A percentile compares a stretch with the other conserved stretches of the same genome.
Conservation (phyloP, 2,329 filamentous ascomycete genomes). For the Plectosphaerella sp. region DNA sequence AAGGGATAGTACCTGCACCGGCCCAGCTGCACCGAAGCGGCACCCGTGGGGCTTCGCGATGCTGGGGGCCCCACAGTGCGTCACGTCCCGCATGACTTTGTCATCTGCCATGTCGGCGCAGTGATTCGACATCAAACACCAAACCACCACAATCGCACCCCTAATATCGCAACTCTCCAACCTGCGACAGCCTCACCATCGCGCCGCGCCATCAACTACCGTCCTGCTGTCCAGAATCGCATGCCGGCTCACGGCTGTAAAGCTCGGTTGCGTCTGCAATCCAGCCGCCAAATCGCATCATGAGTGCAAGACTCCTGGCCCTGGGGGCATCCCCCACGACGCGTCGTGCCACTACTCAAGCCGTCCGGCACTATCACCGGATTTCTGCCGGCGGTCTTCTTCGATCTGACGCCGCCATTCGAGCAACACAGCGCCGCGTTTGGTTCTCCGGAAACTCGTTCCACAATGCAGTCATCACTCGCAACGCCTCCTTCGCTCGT, state of each 20-base stretch:
- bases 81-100: no score
- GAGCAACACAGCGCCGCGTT: conserved; percentile 57
- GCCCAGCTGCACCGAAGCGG: no score
- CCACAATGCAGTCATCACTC: conserved; percentile 68
- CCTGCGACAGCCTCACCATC: not conserved
- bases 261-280: not conserved
- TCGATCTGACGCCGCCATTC: conserved; percentile 58
- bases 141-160: not conserved
- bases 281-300: conserved; percentile 28
- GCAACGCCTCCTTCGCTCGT: conserved; percentile 61
- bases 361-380: conserved; percentile 61
- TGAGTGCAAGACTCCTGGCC: conserved; percentile 73
- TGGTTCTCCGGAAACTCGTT: conserved; percentile 82
- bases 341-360: conserved; percentile 52
- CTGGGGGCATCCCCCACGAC: conserved; percentile 65
- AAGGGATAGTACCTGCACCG: no score
- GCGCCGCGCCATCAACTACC: not conserved
- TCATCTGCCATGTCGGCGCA: not conserved
- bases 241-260: not conserved
- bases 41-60: no score
- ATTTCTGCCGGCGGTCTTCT: conserved; percentile 66
- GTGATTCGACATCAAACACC: not conserved
- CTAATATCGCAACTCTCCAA: no score
- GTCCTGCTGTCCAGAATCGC: not conserved
- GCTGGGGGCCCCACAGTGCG: no score